Conservation (phyloP, 345 rosid species). For the Acer negundo region DNA sequence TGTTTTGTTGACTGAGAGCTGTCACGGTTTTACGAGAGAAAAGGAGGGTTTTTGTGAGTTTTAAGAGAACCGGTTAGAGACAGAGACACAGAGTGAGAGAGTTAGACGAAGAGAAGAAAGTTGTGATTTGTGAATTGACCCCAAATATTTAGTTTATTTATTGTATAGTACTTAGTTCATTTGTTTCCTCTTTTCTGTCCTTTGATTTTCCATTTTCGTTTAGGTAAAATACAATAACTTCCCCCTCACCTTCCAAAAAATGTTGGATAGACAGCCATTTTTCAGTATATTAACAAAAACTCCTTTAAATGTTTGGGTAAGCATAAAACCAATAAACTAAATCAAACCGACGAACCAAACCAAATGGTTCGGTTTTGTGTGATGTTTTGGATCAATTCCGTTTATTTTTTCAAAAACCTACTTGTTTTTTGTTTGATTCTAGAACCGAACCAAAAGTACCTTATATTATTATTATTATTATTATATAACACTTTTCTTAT, state of each 20-base stretch:
- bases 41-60: background rate
- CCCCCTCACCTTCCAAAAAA: background rate
- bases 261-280: background rate
- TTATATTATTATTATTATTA: too few species aligned
- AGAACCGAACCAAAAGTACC: too few species aligned
- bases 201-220: background rate
- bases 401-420: too few species aligned
- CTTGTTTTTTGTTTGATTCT: too few species aligned
- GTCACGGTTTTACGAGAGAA: conserved; percentile 27
- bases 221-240: background rate
- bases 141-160: background rate
- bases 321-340: too few species aligned
- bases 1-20: background rate
- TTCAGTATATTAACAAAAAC: too few species aligned
- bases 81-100: background rate
- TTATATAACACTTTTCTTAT: too few species aligned
- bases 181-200: background rate
- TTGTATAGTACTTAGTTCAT: background rate
- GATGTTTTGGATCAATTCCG: too few species aligned
- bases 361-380: too few species aligned
- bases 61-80: background rate
- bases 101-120: background rate
- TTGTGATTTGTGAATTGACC: background rate
- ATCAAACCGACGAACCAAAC: too few species aligned
- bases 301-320: too few species aligned